Evolutionary conservation across 2,329 filamentous ascomycete species (phyloP).

Genomic region (Pseudogymnoascus sp.): DNA sequence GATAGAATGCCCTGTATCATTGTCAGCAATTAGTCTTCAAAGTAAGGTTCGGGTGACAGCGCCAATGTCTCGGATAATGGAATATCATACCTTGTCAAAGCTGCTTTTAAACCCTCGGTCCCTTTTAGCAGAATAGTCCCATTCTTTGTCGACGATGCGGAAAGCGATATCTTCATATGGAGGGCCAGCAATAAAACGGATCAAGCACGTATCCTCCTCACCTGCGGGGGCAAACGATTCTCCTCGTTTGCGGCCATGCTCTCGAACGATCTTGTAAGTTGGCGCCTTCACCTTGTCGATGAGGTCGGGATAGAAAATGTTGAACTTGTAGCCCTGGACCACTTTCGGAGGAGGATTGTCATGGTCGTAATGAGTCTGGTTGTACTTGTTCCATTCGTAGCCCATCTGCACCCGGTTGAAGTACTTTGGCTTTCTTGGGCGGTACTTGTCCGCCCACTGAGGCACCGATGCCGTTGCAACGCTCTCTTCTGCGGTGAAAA

Average conservation of each 20-base stretch:
- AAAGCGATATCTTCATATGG: slow-evolving; percentile 97
- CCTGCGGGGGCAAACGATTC: slow-evolving; percentile 90
- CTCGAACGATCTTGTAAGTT: slow-evolving; percentile 91
- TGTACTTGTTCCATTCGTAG: slow-evolving; percentile 99
- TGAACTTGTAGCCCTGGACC: slow-evolving; percentile 98
- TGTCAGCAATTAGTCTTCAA: neutral
- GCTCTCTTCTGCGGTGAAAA: slow-evolving; percentile 84
- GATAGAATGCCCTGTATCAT: slow-evolving; percentile 75
- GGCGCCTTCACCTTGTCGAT: slow-evolving; percentile 92
- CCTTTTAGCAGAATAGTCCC: slow-evolving; percentile 95
- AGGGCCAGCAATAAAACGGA: slow-evolving; percentile 88
- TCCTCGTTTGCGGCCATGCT: slow-evolving; percentile 79
- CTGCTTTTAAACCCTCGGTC: slow-evolving; percentile 93
- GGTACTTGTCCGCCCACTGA: slow-evolving; percentile 76
- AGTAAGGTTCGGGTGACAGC: neutral
- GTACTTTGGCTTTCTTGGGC: slow-evolving; percentile 86
- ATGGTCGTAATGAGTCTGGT: slow-evolving; percentile 98
- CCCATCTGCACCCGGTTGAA: slow-evolving; percentile 99
- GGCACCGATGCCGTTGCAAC: slow-evolving; percentile 58
- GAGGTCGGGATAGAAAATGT: slow-evolving; percentile 96
- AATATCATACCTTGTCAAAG: slow-evolving; percentile 81
- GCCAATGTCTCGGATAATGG: neutral
- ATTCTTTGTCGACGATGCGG: slow-evolving; percentile 94
- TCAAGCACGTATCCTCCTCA: slow-evolving; percentile 93
- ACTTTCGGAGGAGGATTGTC: slow-evolving; percentile 97